Conservation (phyloP, 768 basidiomycete species). For the Suillus plorans region DNA sequence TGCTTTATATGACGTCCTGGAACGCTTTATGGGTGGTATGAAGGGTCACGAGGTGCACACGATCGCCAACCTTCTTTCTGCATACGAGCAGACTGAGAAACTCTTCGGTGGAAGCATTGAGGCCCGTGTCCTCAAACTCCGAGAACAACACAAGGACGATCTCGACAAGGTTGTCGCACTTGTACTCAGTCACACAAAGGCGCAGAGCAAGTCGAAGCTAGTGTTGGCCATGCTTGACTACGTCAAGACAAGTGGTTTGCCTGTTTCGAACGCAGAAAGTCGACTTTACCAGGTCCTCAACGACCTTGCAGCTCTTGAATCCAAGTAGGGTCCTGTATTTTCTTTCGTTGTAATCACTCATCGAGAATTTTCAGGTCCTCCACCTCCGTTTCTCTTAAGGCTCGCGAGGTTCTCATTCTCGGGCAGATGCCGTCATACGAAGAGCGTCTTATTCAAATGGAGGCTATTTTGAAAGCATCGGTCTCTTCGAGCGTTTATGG, state of each 20-base stretch:
- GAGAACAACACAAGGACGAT: constrained; percentile 91
- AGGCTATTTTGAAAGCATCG: constrained; percentile 85
- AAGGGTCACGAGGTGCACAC: constrained; percentile 84
- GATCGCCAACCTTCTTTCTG: constrained; percentile 72
- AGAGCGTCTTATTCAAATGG: constrained; percentile 93
- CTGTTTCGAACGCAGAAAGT: constrained; percentile 74
- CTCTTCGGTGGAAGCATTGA: constrained; percentile 95
- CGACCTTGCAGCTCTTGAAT: constrained; percentile 83
- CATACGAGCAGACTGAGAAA: constrained; percentile 86
- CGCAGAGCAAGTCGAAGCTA: constrained; percentile 87
- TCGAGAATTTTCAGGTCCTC: constrained; percentile 61
- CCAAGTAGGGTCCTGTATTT: constrained; percentile 49
- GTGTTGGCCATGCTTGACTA: constrained; percentile 85
- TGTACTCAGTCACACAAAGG: constrained; percentile 95
- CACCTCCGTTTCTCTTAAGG: constrained; percentile 89
- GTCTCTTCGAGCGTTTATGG: constrained; percentile 89
- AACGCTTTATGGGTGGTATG: constrained; percentile 77
- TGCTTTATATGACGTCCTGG: constrained; percentile 71
- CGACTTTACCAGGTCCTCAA: constrained; percentile 75
- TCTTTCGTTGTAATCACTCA: constrained; percentile 8
- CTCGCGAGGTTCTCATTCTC: constrained; percentile 94
- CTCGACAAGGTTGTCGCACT: constrained; percentile 84
- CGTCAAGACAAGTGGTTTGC: constrained; percentile 78
- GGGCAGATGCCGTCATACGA: constrained; percentile 97
- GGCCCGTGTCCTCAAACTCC: constrained; percentile 82